Base-by-base conservation (phyloP, 192 early-diverging fungal species). In the Entomortierella lignicola region DNA sequence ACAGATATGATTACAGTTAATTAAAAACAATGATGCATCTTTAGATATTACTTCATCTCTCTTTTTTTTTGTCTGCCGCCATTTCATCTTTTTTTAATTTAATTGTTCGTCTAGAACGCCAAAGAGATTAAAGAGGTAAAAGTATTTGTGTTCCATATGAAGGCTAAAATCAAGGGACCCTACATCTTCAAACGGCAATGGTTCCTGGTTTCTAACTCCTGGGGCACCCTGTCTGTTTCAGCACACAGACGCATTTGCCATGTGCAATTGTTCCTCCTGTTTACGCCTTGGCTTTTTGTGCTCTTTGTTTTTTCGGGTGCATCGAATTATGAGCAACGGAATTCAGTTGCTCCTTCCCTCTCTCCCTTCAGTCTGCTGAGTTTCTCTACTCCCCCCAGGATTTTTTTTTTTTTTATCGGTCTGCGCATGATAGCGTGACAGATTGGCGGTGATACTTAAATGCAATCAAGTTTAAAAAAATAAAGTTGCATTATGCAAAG, bases 381-480 rank as follows among this genome's bases (percentile, higher is more conserved):
- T n/a, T n/a, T n/a, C n/a, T n/a, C n/a, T n/a, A n/a, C n/a, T n/a
- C n/a, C n/a, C n/a, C 34, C 34, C 34, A 37, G 10, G 34, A 37
- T 37, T 37, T 37, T 10, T 37, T 4, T 37, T 37, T 10, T 37
- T 4, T 37, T 10, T 7, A 37, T n/a, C n/a, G n/a, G 34, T 37
- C 34, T 37, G 34, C 5, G 10, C 34, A 37, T 37, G 34, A 37
- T 37, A 37, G 34, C 4, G 34, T 7, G 4, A 37, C 7, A 23
- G 48, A 50, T 50, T 4, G 48, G 17, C 17, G 20, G 48, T 50
- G 55, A 12, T 57, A 31, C 55, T 8, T 57, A 12, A 32, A 57
- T 57, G 55, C 55, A 57, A 57, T 57, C 55, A 57, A 57, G 25
- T 32, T 32, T 34, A 57, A 30, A 26, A 57, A 32, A 57, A 57